Base-by-base conservation (phyloP, 1,284 basidiomycete species). In the Schizophyllum amplum region DNA sequence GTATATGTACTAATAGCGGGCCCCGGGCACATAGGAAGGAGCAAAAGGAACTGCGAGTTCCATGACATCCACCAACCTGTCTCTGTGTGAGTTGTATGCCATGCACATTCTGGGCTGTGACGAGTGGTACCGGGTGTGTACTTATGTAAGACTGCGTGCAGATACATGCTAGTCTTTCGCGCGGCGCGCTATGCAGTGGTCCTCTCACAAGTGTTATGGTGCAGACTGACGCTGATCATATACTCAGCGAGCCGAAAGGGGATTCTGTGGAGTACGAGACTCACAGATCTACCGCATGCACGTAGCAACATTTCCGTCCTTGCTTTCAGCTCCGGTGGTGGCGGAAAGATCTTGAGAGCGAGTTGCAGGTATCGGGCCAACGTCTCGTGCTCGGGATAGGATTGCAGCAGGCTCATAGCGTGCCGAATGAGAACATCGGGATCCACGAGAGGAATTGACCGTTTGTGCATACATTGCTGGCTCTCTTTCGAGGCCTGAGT, bases 361-460 rank as follows among this genome's bases (percentile, higher is more conserved):
- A 60, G 62, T 24, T 81, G 74, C 46, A 82, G 61, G 67, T 84
- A 86, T 60, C 82, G 69, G 84, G 84, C 86, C 24, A 86, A 71
- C 0, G 83, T 68, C 63, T 86, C 82, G 58, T 84, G 80, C 42
- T 71, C 61, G 4, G 83, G 78, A 63, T 79, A 84, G 24, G 69
- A 61, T 21, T 62, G 61, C 9, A 84, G 65, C 24, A 86, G 74
- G 9, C 72, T 71, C 33, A 74, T 59, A 17, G 80, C 78, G 62
- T 85, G 81, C n/a, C 71, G 64, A 46, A 67, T 64, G 20, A 69
- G 58, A 24, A 33, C n/a, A 15, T 50, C n/a, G 20, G 59, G 60
- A 20, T 62, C 53, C 33, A 42, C 17, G 17, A 9, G 33, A 9
- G 27, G 59, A 56, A n/a, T 60, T 53, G 42, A 50, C 49, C 17